Evolutionary conservation across 768 basidiomycete genomes (phyloP).

Genomic region (Boletus bicolor): DNA sequence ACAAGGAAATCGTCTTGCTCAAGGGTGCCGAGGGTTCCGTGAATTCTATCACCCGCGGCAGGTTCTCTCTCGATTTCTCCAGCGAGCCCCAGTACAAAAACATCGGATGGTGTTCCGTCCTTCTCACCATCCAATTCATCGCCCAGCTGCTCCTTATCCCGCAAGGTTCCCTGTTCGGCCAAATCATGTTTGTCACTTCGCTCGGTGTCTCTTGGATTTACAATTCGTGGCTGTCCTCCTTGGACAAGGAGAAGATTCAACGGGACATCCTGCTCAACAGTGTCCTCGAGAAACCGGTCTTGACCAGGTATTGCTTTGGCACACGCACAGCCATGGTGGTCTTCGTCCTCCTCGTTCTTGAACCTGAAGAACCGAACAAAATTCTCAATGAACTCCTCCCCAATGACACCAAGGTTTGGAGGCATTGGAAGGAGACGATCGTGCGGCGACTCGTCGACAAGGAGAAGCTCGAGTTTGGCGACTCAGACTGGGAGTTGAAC

Average conservation of each 20-base stretch:
- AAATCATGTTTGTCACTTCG: constrained; percentile 34
- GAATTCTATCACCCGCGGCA: constrained; percentile 32
- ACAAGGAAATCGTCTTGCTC: constrained; percentile 28
- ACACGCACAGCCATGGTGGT: constrained; percentile 27
- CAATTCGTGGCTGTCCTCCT: constrained; percentile 34
- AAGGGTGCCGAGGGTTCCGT: constrained; percentile 30
- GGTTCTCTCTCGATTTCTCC: constrained; percentile 27
- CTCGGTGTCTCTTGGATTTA: constrained; percentile 36
- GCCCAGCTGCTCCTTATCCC: constrained; percentile 35
- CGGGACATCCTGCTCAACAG: constrained; percentile 21
- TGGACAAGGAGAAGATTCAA: constrained; percentile 36
- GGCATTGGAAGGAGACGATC: constrained; percentile 22
- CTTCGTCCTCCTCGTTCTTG: constrained; percentile 24
- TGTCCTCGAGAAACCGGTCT: constrained; percentile 21
- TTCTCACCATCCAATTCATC: constrained; percentile 34
- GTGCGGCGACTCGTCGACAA: constrained; percentile 12
- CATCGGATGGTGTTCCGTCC: constrained; percentile 31
- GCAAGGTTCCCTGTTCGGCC: constrained; percentile 32
- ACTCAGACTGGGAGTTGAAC: constrained; percentile 21
- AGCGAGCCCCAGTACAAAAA: constrained; percentile 26
- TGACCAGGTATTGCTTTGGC: constrained; percentile 25
- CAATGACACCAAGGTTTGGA: constrained; percentile 31
- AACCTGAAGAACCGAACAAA: constrained; percentile 18
- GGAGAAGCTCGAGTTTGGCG: constrained; percentile 24
- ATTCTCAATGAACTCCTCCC: constrained; percentile 26